Percentiles rank a stretch among this genome's conserved stretches.
Conservation (phyloP, 306 rosid species). For the Prunus salicina region DNA sequence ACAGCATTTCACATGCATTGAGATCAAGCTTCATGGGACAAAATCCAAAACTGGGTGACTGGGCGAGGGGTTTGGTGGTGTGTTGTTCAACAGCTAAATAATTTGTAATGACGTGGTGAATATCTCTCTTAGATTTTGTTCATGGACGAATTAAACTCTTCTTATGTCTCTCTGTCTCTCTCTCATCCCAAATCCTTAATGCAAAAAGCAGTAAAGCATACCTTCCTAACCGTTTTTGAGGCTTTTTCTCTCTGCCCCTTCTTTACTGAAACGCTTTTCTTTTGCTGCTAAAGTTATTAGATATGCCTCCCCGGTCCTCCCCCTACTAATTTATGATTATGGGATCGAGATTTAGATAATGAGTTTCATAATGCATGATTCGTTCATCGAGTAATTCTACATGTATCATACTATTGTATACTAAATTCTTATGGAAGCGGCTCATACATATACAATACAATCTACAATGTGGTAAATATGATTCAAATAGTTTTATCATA, state of each 20-base stretch:
- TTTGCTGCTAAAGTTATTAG: not conserved
- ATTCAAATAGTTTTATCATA: not conserved
- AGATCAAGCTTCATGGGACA: not conserved
- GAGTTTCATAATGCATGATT: not conserved
- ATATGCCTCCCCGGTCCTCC: not conserved
- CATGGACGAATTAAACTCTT: not conserved
- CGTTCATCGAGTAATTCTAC: too few species aligned
- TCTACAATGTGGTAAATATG: too few species aligned
- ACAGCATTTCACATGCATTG: slow-evolving; percentile 2
- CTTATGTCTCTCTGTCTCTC: too few species aligned
- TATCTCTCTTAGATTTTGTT: slow-evolving; percentile 17
- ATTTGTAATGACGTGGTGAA: slow-evolving; percentile 12
- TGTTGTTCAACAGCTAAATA: slow-evolving; percentile 15
- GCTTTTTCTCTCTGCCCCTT: not conserved
- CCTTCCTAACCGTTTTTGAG: slow-evolving; percentile 18
- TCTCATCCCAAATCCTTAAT: slow-evolving; percentile 1
- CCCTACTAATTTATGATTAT: not conserved
- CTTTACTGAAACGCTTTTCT: not conserved
- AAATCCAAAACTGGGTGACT: not conserved
- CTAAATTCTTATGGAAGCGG: fast-evolving
- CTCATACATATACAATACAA: too few species aligned
- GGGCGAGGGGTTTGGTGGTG: slow-evolving; percentile 12
- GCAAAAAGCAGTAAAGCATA: slow-evolving; percentile 1
- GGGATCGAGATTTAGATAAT: not conserved
- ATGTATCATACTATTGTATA: too few species aligned